Evolutionary conservation across 768 basidiomycete genomes (phyloP).

Genomic region (Russula compacta): DNA sequence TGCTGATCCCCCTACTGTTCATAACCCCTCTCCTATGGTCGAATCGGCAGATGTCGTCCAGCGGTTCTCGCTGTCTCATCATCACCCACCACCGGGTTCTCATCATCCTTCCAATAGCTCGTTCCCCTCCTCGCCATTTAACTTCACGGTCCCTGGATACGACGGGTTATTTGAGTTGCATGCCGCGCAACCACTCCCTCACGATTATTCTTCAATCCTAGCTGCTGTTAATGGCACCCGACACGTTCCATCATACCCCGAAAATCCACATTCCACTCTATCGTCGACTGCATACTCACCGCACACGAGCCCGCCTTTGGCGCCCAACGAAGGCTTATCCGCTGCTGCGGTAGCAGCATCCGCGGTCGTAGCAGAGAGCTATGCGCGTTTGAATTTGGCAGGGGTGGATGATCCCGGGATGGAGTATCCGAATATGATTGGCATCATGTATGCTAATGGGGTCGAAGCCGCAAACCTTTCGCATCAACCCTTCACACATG

Average conservation of each 20-base stretch:
- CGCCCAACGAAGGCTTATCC: conserved; percentile 45
- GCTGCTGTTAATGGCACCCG: conserved; percentile 21
- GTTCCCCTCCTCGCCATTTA: conserved; percentile 63
- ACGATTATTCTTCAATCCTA: conserved; percentile 24
- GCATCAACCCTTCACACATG: conserved; percentile 56
- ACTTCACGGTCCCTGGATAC: conserved; percentile 56
- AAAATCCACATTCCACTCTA: conserved; percentile 19
- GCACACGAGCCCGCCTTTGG: conserved; percentile 26
- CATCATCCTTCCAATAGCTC: conserved; percentile 34
- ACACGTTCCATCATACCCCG: conserved; percentile 22
- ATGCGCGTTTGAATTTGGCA: conserved; percentile 51
- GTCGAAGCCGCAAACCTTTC: conserved; percentile 36
- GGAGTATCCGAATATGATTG: conserved; percentile 60
- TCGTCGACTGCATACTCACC: conserved; percentile 32
- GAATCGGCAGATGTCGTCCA: conserved; percentile 14
- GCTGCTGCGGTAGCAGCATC: conserved; percentile 56
- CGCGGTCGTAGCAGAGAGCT: conserved; percentile 63
- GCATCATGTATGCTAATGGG: conserved; percentile 47
- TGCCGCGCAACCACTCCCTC: conserved; percentile 25
- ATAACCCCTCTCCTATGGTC: conserved; percentile 11
- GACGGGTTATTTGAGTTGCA: conserved; percentile 48
- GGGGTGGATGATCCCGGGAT: conserved; percentile 47
- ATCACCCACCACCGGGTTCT: conserved; percentile 16
- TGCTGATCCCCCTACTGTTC: conserved; percentile 52
- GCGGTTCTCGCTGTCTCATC: conserved; percentile 23